phyloP scores from a whole-genome alignment of 2,329 filamentous ascomycete species.

The Neofusicoccum umdonicola region DNA sequence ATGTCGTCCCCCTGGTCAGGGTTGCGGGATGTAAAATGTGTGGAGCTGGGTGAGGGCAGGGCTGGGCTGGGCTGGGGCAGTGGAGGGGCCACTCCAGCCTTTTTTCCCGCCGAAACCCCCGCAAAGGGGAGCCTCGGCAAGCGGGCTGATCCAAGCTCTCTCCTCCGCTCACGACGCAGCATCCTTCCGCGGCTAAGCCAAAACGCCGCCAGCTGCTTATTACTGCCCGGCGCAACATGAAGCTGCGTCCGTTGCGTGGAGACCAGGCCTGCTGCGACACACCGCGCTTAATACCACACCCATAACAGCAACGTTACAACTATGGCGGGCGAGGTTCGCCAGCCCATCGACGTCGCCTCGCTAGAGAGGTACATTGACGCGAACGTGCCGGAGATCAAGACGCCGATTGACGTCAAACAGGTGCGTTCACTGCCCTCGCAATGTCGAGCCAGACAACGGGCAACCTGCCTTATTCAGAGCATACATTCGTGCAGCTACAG shows the following conservation, averaged over 20 bases:
- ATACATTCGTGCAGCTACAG: background rate
- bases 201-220: background rate
- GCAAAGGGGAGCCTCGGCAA: slow-evolving; percentile 8
- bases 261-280: too few relatives aligned
- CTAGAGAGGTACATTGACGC: slow-evolving; percentile 75
- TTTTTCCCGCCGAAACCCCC: background rate
- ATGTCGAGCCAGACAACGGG: background rate
- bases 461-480: background rate
- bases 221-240: background rate
- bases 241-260: too few relatives aligned
- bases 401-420: slow-evolving; percentile 85
- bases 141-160: slow-evolving; percentile 6
- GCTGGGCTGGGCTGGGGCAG: background rate
- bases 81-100: too few relatives aligned
- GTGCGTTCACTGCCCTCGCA: slow-evolving; percentile 45
- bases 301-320: slow-evolving; percentile 12
- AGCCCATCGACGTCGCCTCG: slow-evolving; percentile 80
- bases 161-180: background rate
- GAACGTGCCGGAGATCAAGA: slow-evolving; percentile 79
- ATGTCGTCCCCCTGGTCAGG: background rate
- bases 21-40: background rate
- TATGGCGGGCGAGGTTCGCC: slow-evolving; percentile 85
- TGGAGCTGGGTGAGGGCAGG: background rate
- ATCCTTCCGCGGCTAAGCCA: slow-evolving; percentile 2
- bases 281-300: too few relatives aligned